Percentiles rank a stretch among this genome's conserved stretches.
phyloP scores from a whole-genome alignment of 140 eudicot species.

The Flaveria floridana region DNA sequence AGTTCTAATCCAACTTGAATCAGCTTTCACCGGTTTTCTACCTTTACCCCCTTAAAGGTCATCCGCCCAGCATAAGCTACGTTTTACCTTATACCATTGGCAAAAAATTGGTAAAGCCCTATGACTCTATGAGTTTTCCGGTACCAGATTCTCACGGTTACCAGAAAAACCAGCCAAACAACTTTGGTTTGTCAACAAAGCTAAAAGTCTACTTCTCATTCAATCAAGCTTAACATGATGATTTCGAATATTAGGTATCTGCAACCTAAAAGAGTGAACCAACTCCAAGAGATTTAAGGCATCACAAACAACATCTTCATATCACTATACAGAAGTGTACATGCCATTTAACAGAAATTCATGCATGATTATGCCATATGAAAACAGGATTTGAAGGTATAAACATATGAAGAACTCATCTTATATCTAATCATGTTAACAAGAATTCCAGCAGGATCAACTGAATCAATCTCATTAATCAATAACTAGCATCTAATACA shows the following conservation, averaged over 20 bases:
- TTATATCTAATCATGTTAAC: constrained; percentile 47
- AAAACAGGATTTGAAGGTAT: constrained; percentile 8
- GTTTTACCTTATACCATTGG: background rate
- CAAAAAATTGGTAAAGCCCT: background rate
- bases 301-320: background rate
- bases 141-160: background rate
- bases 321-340: background rate
- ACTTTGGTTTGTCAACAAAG: background rate
- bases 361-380: background rate
- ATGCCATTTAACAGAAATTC: background rate
- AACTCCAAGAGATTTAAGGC: background rate
- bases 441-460: background rate
- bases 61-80: no score
- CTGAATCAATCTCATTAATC: background rate
- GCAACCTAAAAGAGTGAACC: constrained; percentile 6
- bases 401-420: constrained; percentile 55
- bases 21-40: no score
- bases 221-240: constrained; percentile 6
- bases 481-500: background rate
- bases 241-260: background rate
- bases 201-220: background rate
- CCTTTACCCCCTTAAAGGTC: no score
- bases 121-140: no score
- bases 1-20: background rate
- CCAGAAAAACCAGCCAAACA: background rate